These are phyloP conservation scores for Globisporangium nunn DNA, from an alignment of 352 stramenopile genomes.

Conservation along the genomic window DNA sequence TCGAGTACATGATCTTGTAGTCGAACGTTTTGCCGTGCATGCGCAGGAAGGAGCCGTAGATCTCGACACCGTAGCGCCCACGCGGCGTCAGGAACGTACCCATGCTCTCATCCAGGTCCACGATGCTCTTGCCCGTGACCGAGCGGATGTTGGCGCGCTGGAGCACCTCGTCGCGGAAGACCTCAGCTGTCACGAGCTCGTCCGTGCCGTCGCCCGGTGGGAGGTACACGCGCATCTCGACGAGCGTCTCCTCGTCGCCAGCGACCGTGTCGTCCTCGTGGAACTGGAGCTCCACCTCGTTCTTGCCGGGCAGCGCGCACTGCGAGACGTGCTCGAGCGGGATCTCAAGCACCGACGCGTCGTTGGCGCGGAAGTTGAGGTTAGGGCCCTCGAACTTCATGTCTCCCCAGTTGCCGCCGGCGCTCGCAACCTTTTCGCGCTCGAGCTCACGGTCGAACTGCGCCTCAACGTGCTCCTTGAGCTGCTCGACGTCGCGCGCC, in stretches of 20 bases:
- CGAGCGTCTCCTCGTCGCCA: constrained; percentile 88
- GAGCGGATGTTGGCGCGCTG: constrained; percentile 83
- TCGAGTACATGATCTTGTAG: constrained; percentile 99
- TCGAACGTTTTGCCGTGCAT: constrained; percentile 98
- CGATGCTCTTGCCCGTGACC: constrained; percentile 95
- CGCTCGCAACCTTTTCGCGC: constrained; percentile 83
- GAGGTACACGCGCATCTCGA: constrained; percentile 96
- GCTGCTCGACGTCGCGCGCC: constrained; percentile 45
- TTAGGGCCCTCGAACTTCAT: constrained; percentile 90
- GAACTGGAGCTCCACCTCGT: constrained; percentile 99
- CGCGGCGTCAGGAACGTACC: constrained; percentile 97
- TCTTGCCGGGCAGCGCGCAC: constrained; percentile 93
- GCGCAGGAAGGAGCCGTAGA: constrained; percentile 96
- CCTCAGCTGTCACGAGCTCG: constrained; percentile 55
- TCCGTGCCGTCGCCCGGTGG: constrained; percentile 58
- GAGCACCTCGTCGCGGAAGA: constrained; percentile 82
- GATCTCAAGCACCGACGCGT: constrained; percentile 70
- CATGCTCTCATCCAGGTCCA: constrained; percentile 94
- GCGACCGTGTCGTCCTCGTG: constrained; percentile 97
- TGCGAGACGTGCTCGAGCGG: constrained; percentile 72
- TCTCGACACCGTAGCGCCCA: constrained; percentile 96
- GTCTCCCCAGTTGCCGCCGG: constrained; percentile 91
- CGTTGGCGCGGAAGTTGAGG: constrained; percentile 67
- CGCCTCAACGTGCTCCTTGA: constrained; percentile 63
- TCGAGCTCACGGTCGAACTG: constrained; percentile 88